These are phyloP conservation scores for Neurospora intermedia DNA, from an alignment of 495 filamentous ascomycete species.

Conservation along the genomic window DNA sequence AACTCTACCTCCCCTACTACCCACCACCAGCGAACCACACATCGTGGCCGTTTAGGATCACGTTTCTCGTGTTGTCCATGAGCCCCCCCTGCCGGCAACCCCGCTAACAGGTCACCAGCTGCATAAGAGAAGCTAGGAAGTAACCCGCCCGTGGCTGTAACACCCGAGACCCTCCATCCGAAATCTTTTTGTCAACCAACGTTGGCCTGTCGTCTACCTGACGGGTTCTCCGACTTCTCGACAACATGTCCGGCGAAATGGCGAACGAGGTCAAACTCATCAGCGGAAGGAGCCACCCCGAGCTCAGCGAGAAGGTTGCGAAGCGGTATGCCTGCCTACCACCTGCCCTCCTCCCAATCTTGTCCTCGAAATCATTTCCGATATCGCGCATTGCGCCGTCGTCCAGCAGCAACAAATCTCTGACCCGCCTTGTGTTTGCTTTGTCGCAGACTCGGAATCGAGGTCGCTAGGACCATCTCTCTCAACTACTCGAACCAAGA, in stretches of 20 bases:
- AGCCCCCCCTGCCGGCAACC: constrained; percentile 8
- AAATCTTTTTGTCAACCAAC: constrained; percentile 5
- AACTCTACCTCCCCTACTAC: neutral
- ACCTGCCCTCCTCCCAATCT: neutral
- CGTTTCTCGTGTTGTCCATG: neutral
- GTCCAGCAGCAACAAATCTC: constrained; percentile 3
- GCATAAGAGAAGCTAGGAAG: constrained; percentile 11
- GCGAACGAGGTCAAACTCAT: constrained; percentile 91
- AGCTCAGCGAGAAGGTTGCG: constrained; percentile 79
- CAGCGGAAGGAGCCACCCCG: constrained; percentile 90
- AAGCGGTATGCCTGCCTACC: constrained; percentile 55
- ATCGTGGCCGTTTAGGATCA: neutral
- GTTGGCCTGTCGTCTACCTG: constrained; percentile 13
- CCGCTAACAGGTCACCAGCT: constrained; percentile 18
- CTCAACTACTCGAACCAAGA: constrained; percentile 98
- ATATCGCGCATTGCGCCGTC: neutral
- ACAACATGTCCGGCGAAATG: constrained; percentile 37
- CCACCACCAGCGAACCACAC: neutral
- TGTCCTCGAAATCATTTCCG: neutral
- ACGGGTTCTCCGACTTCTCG: constrained; percentile 4
- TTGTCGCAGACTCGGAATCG: constrained; percentile 67
- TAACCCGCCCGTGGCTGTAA: neutral
- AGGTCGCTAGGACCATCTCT: constrained; percentile 90
- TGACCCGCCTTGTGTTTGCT: neutral
- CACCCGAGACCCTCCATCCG: neutral